Base-by-base conservation (phyloP, 495 filamentous ascomycete genomes). In the Melanomma pulvis-pyrius region DNA sequence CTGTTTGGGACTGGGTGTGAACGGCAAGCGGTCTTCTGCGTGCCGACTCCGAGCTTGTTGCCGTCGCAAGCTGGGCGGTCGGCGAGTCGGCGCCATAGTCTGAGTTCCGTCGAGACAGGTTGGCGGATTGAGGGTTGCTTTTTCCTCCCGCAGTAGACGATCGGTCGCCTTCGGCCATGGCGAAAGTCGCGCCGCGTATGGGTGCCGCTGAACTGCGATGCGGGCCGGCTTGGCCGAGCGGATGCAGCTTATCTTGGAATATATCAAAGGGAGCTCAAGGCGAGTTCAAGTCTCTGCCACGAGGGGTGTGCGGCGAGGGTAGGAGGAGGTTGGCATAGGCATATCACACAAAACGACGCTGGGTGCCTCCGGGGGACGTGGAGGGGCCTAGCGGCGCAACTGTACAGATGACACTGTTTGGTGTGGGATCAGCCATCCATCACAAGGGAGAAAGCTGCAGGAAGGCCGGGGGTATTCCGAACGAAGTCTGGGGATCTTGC, bases 131-230 rank as follows among this genome's bases (percentile, higher is more conserved):
- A 56, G 61, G 26, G 44, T 28, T 57, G 53, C 50, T 58, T 57
- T 52, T 63, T 22, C 21, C 57, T n/a, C 57, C 61, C 19, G 44
- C 36, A 15, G 51, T 63, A 24, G 54, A 8, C 17, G 66, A 51
- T 21, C 32, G 56, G 15, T 69, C 61, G 48, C 56, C 66, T 48
- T 72, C 70, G 25, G 36, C 60, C 70, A 72, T 72, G 61, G 39
- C 59, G 61, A 32, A 8, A 22, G 47, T 12, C 44, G 34, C 17
- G 36, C 4, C 32, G 60, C 32, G 56, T 60, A 63, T 1, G 19
- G 49, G 19, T 36, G 56, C n/a, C 44, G n/a, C 12, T 21, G 36
- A 13, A 44, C 13, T 21, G 50, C 12, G 67, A 59, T 39, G 60
- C 53, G 29, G 53, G 64, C 34, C 12, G 57, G 39, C 52, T 68